A percentile compares a stretch with the other conserved stretches of the same genome.
Evolutionary conservation across 108 stramenopile species (phyloP).

Genomic region (Skeletonema marinoi): DNA sequence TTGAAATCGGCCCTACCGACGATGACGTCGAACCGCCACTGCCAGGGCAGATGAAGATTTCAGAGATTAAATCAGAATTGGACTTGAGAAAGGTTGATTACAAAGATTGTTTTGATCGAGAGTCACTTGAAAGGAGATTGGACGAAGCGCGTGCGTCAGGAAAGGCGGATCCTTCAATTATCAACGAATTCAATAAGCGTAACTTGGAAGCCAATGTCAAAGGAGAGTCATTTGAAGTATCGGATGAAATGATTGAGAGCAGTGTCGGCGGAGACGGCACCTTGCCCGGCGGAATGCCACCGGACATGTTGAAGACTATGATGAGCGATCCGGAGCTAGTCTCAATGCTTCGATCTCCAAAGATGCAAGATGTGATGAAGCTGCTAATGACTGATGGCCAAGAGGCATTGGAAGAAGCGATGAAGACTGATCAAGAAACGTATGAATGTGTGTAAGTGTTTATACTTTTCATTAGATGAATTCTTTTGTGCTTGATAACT

Average conservation of each 20-base stretch:
- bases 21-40: constrained; percentile 47
- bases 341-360: constrained; percentile 54
- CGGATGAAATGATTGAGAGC: constrained; percentile 49
- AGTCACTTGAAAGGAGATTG: constrained; percentile 48
- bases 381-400: constrained; percentile 60
- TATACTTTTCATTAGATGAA: too few relatives aligned
- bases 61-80: constrained; percentile 71
- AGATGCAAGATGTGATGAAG: constrained; percentile 74
- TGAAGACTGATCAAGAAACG: constrained; percentile 55
- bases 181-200: constrained; percentile 58
- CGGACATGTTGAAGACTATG: constrained; percentile 53
- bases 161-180: constrained; percentile 57
- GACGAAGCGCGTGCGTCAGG: constrained; percentile 50
- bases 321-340: constrained; percentile 60
- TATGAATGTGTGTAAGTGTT: constrained; percentile 34
- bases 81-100: constrained; percentile 50
- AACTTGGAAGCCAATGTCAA: constrained; percentile 39
- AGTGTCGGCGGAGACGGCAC: constrained; percentile 56
- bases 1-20: constrained; percentile 35
- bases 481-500: too few relatives aligned
- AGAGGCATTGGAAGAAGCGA: constrained; percentile 52
- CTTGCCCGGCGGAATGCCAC: constrained; percentile 63
- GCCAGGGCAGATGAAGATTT: constrained; percentile 65
- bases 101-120: constrained; percentile 74
- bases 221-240: constrained; percentile 41